Evolutionary conservation across 1,139 yeast species (phyloP).

Genomic region (Yamadazyma membranifaciens): DNA sequence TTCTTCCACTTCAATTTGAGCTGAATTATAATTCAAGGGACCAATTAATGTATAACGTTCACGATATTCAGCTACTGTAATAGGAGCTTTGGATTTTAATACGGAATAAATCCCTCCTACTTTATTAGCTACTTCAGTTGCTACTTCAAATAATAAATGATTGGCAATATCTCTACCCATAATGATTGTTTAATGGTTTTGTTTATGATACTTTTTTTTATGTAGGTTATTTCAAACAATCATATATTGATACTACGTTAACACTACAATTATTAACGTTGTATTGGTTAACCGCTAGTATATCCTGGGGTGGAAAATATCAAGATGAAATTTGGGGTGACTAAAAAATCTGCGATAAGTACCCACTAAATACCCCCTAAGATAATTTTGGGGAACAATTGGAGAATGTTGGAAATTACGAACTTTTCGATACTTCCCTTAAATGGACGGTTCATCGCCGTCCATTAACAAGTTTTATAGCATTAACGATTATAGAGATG

Average conservation of each 20-base stretch:
- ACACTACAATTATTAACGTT: too few species aligned
- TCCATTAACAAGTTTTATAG: too few species aligned
- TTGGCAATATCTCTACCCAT: slow-evolving; percentile 79
- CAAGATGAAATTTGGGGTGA: not conserved
- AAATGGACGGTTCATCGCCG: too few species aligned
- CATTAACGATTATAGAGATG: too few species aligned
- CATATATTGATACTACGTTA: too few species aligned
- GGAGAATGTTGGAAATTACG: not conserved
- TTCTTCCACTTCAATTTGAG: slow-evolving; percentile 92
- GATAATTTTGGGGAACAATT: not conserved
- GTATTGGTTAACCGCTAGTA: too few species aligned
- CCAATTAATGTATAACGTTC: slow-evolving; percentile 87
- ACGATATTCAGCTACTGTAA: slow-evolving; percentile 90
- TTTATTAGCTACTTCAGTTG: slow-evolving; percentile 96
- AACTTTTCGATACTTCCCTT: too few species aligned
- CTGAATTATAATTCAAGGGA: slow-evolving; percentile 76
- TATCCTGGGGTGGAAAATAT: not conserved
- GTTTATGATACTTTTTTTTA: not conserved
- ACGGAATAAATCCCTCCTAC: slow-evolving; percentile 99
- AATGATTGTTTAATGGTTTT: not conserved
- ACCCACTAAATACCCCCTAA: not conserved
- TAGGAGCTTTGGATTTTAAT: slow-evolving; percentile 93
- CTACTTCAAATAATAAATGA: slow-evolving; percentile 87
- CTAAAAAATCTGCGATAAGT: slow-evolving; percentile 1
- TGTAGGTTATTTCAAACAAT: too few species aligned